Evolutionary conservation across 495 filamentous ascomycete species (phyloP).

Genomic region (Aspergillus avenaceus): DNA sequence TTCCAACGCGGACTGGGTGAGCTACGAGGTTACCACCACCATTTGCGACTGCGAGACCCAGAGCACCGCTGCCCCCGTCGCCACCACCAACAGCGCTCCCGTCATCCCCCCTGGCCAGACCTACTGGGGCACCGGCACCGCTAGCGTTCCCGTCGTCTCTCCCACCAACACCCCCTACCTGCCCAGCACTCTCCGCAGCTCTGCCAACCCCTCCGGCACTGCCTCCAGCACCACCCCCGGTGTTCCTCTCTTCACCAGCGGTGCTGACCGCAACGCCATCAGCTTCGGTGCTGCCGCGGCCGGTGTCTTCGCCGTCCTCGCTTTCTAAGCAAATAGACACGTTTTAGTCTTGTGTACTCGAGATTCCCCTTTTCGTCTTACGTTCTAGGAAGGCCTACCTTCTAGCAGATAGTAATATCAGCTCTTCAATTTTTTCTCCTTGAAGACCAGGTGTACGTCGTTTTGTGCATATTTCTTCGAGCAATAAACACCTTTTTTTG

Average conservation of each 20-base stretch:
- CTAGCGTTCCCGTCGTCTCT: conserved; percentile 16
- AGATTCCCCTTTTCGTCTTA: neutral
- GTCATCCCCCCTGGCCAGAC: conserved; percentile 9
- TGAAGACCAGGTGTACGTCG: no score
- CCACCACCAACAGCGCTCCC: conserved; percentile 12
- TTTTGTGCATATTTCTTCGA: neutral
- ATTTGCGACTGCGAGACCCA: conserved; percentile 17
- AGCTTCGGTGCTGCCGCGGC: conserved; percentile 44
- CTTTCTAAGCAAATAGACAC: conserved; percentile 30
- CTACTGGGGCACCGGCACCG: conserved; percentile 18
- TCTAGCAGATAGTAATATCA: conserved; percentile 4
- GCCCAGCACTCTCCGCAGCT: conserved; percentile 12
- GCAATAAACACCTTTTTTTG: neutral
- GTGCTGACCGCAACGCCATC: conserved; percentile 42
- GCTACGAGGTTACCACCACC: conserved; percentile 20
- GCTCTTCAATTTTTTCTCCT: no score
- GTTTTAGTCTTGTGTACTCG: neutral
- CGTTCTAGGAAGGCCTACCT: neutral
- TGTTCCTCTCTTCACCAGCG: conserved; percentile 38
- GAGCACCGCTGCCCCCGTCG: conserved; percentile 8
- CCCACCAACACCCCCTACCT: conserved; percentile 18
- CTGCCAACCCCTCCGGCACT: conserved; percentile 20
- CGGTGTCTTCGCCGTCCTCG: conserved; percentile 38
- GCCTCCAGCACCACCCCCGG: conserved; percentile 25
- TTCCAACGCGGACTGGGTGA: conserved; percentile 6